A percentile compares a stretch with the other conserved stretches of the same genome.
Evolutionary conservation across 2,329 filamentous ascomycete genomes (phyloP).

Genomic region (Colletotrichum liaoningense): DNA sequence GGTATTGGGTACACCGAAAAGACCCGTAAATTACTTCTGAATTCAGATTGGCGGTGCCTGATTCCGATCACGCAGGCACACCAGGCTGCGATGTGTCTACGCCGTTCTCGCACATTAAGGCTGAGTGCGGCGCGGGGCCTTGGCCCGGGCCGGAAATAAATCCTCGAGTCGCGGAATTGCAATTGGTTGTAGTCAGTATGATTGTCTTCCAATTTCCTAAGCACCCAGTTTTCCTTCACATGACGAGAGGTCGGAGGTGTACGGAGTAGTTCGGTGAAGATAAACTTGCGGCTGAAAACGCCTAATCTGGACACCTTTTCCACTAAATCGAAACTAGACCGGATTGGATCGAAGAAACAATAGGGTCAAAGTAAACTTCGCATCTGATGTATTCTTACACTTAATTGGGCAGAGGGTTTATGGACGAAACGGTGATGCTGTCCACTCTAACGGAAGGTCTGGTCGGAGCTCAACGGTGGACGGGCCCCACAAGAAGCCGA

Average conservation of each 20-base stretch:
- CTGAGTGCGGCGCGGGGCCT: background rate
- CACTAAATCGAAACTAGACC: background rate
- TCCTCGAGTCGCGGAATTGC: background rate
- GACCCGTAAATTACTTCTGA: background rate
- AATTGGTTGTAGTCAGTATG: background rate
- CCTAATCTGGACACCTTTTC: no score
- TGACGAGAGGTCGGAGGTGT: background rate
- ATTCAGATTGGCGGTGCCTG: background rate
- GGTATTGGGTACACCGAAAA: background rate
- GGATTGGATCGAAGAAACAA: background rate
- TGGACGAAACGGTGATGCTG: background rate
- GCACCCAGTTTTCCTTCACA: background rate
- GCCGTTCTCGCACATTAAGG: background rate
- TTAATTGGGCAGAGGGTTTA: background rate
- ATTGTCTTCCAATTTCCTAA: background rate
- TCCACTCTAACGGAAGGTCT: background rate
- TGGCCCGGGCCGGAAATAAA: background rate
- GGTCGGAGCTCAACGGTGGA: background rate
- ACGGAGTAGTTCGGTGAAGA: background rate
- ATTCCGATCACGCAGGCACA: background rate
- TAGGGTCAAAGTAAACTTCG: no score
- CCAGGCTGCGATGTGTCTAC: background rate
- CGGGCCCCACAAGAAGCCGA: no score
- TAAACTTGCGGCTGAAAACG: background rate
- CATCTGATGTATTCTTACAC: no score